Evolutionary conservation across 2,329 filamentous ascomycete genomes (phyloP), one percentile per base, ranked within the genome.

Genomic region (Exophiala sideris): DNA sequence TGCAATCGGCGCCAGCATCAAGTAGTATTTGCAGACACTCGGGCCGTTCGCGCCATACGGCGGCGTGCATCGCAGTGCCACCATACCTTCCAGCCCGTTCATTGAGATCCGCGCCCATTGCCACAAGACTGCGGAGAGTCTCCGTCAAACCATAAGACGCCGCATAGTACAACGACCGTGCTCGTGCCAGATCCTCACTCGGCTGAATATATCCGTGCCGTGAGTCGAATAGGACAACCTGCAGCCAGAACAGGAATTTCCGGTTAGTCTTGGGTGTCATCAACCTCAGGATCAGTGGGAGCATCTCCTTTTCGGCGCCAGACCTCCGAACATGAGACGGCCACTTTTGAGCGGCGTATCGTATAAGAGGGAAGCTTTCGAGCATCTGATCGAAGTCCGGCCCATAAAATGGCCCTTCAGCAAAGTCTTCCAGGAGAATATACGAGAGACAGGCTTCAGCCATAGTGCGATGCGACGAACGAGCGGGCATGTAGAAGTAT

Each of bases 181-280:
- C 46, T 3, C 18, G n/a, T 11, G 34, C 34, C 5, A 59, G 42
- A n/a, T 57, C 48, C 18, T 34, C 14, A 10, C 24, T 18, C 3
- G 50, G 50, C 12, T 39, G 16, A 7, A 57, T n/a, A 21, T 47
- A 59, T 12, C 56, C 56, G 18, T 59, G 56, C 11, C 36, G 21
- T 6, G 52, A 56, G 29, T 59, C 52, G 14, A 40, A 59, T 12
- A 59, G 50, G 18, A 59, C 54, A 32, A 57, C 47, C 41, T 59
- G 57, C 7, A 59, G 50, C 57, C 57, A 59, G 36, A 59, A 57
- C 16, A 48, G 34, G 14, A 59, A 59, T 3, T 57, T 50, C 16
- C 39, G 50, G 18, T 50, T 59, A 3, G 50, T 32, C 8, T 24
- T 21, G 1, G 50, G 45, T 21, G 57, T 54, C 46, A 59, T 39